Evolutionary conservation across 768 basidiomycete genomes (phyloP).

Genomic region (Lentinula sp.): DNA sequence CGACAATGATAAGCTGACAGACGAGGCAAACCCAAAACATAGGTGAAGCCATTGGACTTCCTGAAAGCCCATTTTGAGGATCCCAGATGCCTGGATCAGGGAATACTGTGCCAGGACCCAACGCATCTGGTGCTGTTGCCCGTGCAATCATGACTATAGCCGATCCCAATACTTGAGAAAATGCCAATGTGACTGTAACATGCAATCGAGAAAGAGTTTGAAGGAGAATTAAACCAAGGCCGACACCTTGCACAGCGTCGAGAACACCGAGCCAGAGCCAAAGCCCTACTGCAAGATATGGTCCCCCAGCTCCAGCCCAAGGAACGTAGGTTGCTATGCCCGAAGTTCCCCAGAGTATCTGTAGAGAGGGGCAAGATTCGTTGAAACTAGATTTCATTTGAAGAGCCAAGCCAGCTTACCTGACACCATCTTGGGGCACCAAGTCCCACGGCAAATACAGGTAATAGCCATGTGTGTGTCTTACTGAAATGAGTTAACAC

Average conservation of each 20-base stretch:
- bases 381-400: neutral
- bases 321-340: constrained; percentile 90
- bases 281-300: constrained; percentile 83
- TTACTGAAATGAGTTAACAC: constrained; percentile 84
- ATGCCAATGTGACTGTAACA: constrained; percentile 88
- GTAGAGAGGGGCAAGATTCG: constrained; percentile 6
- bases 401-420: constrained; percentile 27
- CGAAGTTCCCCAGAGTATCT: constrained; percentile 95
- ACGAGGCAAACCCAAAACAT: constrained; percentile 85
- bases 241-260: constrained; percentile 92
- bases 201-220: constrained; percentile 92
- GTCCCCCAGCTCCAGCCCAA: constrained; percentile 82
- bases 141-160: constrained; percentile 91
- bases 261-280: constrained; percentile 97
- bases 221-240: constrained; percentile 85
- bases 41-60: constrained; percentile 77
- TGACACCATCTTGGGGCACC: constrained; percentile 96
- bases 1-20: constrained; percentile 78
- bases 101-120: constrained; percentile 88
- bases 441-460: constrained; percentile 92
- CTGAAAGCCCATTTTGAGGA: constrained; percentile 61
- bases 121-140: constrained; percentile 82
- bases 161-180: constrained; percentile 86
- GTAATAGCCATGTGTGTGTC: constrained; percentile 91
- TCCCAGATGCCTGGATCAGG: constrained; percentile 92